Conservation (phyloP, 129 eudicot species). For the Tagetes erecta region DNA sequence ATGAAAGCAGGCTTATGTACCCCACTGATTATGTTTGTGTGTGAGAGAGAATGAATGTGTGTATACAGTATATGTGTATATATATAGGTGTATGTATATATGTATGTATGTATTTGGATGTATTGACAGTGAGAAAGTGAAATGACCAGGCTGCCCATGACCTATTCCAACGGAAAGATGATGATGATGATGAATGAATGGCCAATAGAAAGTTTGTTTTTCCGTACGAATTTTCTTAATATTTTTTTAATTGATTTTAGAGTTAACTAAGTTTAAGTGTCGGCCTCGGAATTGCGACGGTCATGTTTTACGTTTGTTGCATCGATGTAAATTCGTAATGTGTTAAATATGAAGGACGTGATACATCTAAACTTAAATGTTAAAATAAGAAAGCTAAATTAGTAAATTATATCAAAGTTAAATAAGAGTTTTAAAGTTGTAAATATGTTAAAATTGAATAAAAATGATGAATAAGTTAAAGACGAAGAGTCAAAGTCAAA, state of each 20-base stretch:
- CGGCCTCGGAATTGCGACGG: too few species aligned
- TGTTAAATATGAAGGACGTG: too few species aligned
- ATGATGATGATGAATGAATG: conserved; percentile 24
- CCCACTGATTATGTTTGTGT: conserved; percentile 22
- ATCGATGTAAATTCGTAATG: too few species aligned
- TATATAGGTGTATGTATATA: conserved; percentile 2
- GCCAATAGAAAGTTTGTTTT: conserved; percentile 15
- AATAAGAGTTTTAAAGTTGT: too few species aligned
- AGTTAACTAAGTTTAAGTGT: too few species aligned
- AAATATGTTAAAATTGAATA: too few species aligned
- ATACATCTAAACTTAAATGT: too few species aligned
- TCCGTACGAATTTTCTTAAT: not conserved
- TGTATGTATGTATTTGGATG: conserved; percentile 3
- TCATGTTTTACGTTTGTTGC: too few species aligned
- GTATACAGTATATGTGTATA: conserved; percentile 16
- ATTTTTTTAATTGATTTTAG: not conserved
- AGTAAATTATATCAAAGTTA: too few species aligned
- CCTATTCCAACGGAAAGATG: conserved; percentile 28
- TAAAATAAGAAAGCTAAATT: too few species aligned
- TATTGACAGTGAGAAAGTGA: conserved; percentile 22
- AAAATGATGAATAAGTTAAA: too few species aligned
- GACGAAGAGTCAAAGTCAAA: too few species aligned
- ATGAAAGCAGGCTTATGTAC: conserved; percentile 36
- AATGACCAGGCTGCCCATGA: conserved; percentile 34
- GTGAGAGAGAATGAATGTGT: conserved; percentile 15